Evolutionary conservation across 2,329 filamentous ascomycete genomes (phyloP), one percentile per base, ranked within the genome.

Genomic region (Pseudogymnoascus sp.): DNA sequence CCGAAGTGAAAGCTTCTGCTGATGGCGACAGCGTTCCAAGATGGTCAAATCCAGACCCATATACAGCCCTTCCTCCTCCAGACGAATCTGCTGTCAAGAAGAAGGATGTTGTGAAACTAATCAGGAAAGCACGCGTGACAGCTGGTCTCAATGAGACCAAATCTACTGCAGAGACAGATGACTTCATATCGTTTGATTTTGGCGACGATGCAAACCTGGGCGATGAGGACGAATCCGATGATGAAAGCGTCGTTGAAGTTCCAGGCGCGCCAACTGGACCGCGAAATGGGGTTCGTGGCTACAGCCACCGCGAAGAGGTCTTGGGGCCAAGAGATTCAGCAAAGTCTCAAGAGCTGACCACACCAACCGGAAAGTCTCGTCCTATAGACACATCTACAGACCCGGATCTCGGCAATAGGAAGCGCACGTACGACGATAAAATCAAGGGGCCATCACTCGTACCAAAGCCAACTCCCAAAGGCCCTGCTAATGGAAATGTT

Each of bases 11-110:
- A 13, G 72, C 72, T 7, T 71, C 75, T n/a, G 70, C 73, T 21
- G 77, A 75, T 64, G 71, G 78, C 61, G 75, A 77, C 11, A 67
- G 69, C 60, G 74, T 72, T 4, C 91, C 92, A 2, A 92, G 89
- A 73, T 97, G 93, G 93, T 96, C 92, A 4, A 97, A 97, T 68
- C 92, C 93, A 3, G 93, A 97, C 72, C 92, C 92, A 0, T 97
- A 97, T 74, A 96, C 90, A 5, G 89, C 85, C 1, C 78, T 96
- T 8, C 93, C 93, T 7, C 92, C 91, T 5, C 84, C 86, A 0
- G 88, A 92, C 66, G 88, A 92, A 61, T 79, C 78, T 4, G 80
- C 83, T 39, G 81, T 83, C 17, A 95, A 94, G 75, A 91, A 88
- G 74, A 87, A 85, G 67, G 92, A 97, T 66, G 87, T 97, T 39